phyloP scores from a whole-genome alignment of 148 eudicot genomes.

The Camellia japonica region DNA sequence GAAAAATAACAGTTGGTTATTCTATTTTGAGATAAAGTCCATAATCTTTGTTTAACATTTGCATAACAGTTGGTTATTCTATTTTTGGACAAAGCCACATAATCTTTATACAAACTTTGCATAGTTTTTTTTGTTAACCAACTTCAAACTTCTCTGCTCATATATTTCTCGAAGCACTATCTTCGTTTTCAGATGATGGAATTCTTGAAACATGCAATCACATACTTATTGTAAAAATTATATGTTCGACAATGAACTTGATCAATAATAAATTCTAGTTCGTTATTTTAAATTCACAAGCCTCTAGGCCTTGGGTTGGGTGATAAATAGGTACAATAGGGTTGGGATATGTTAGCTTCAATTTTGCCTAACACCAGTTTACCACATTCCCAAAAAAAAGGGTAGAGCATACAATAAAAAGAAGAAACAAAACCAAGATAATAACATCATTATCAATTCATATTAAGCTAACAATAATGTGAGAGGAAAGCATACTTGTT shows the following conservation, averaged over 20 bases:
- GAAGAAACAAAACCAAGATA: neutral
- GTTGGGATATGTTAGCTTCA: neutral
- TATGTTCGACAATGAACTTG: neutral
- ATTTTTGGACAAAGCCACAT: too few species aligned
- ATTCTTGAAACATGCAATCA: neutral
- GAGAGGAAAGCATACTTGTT: constrained; percentile 34
- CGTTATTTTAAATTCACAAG: too few species aligned
- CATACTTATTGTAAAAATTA: neutral
- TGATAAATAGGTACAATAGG: too few species aligned
- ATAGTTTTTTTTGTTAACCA: neutral
- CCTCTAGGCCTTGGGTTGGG: too few species aligned
- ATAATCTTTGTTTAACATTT: too few species aligned
- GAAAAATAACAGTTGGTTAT: too few species aligned
- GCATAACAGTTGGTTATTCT: too few species aligned
- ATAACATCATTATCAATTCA: neutral
- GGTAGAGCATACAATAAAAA: neutral
- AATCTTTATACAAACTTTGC: too few species aligned
- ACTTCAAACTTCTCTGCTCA: neutral
- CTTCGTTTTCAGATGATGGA: neutral
- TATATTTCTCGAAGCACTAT: neutral
- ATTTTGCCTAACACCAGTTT: neutral
- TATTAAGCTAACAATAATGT: neutral
- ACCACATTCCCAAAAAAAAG: neutral
- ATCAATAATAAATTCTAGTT: too few species aligned
- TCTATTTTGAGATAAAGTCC: too few species aligned